Evolutionary conservation across 2,329 filamentous ascomycete species (phyloP).

Genomic region (Aspergillus candidus): DNA sequence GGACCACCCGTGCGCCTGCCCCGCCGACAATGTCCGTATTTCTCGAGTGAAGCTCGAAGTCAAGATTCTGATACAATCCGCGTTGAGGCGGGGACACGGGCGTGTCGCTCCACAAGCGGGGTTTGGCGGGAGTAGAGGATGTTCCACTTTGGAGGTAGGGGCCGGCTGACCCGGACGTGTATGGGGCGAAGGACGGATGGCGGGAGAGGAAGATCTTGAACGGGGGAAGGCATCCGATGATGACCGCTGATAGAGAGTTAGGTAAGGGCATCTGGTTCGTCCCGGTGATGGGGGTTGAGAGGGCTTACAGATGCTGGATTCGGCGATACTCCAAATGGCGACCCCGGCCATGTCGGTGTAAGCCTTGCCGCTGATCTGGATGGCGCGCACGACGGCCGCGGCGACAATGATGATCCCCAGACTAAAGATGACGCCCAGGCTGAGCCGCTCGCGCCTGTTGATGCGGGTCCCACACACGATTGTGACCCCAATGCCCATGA

Average conservation of each 20-base stretch:
- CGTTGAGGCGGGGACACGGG: not conserved
- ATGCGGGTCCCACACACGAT: constrained; percentile 25
- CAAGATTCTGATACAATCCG: not conserved
- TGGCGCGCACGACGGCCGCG: constrained; percentile 21
- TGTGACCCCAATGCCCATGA: constrained; percentile 26
- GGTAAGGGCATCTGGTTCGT: too few relatives aligned
- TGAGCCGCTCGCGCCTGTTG: constrained; percentile 21
- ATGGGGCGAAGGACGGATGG: not conserved
- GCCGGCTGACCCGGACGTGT: constrained; percentile 1
- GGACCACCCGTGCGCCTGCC: not conserved
- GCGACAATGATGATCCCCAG: constrained; percentile 21
- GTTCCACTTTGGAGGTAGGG: not conserved
- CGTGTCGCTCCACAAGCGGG: constrained; percentile 4
- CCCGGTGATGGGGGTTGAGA: not conserved
- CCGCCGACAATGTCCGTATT: constrained; percentile 4
- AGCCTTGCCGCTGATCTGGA: constrained; percentile 18
- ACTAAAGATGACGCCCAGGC: constrained; percentile 22
- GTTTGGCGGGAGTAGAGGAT: not conserved
- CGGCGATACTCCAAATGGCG: constrained; percentile 15
- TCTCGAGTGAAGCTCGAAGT: constrained; percentile 1
- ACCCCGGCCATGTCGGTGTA: constrained; percentile 16
- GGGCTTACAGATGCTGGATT: constrained; percentile 15
- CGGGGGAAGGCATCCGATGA: constrained; percentile 15
- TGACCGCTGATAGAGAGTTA: constrained; percentile 6
- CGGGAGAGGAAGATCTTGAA: constrained; percentile 14